Evolutionary conservation across 2,329 filamentous ascomycete genomes (phyloP).

Genomic region (Fusarium sulawesiense): DNA sequence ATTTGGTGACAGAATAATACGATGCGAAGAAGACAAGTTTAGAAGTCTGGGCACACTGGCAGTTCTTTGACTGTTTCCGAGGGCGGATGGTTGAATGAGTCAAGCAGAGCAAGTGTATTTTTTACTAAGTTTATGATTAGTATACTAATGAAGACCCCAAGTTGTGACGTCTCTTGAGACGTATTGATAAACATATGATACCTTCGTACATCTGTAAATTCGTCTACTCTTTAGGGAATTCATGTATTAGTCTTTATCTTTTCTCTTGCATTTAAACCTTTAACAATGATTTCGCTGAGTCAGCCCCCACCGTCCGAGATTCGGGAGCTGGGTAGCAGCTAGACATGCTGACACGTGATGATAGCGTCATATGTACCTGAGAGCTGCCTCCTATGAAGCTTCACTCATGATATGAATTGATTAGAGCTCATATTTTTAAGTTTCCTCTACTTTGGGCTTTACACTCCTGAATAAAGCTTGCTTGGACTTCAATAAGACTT

Average conservation of each 20-base stretch:
- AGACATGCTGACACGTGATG: constrained; percentile 24
- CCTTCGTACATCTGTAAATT: constrained; percentile 6
- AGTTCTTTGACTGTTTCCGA: neutral
- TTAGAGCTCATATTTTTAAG: neutral
- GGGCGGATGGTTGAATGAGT: neutral
- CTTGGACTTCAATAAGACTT: neutral
- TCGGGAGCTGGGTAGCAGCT: neutral
- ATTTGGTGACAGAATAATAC: neutral
- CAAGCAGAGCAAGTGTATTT: neutral
- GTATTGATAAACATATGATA: neutral
- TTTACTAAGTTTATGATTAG: neutral
- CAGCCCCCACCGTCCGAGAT: constrained; percentile 3
- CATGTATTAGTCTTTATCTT: neutral
- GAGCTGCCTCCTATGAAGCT: neutral
- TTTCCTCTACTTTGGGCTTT: neutral
- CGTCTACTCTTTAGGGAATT: neutral
- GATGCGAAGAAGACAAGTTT: neutral
- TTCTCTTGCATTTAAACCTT: neutral
- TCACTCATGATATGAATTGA: constrained; percentile 10
- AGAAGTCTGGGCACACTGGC: neutral
- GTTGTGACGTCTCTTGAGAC: neutral
- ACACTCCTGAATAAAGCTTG: neutral
- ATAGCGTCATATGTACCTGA: constrained; percentile 25
- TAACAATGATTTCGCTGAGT: constrained; percentile 10
- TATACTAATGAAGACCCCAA: neutral